Evolutionary conservation across 139 green algal species (phyloP).

Genomic region (Chlamydomonas schloesseri): DNA sequence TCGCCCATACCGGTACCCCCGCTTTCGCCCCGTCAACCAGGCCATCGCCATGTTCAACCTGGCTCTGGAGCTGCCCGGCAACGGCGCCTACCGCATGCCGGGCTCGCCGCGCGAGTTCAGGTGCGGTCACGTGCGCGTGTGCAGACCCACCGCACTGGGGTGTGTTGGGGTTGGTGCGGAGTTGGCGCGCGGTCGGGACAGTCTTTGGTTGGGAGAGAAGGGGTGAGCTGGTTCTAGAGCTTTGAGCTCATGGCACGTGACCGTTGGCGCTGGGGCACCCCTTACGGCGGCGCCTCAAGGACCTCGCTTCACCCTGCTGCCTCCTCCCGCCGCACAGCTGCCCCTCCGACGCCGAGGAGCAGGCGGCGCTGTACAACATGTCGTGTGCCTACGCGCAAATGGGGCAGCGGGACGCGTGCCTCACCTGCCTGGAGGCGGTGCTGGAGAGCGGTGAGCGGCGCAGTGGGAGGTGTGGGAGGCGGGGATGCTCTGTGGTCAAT

Average conservation of each 20-base stretch:
- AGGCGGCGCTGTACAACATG: constrained; percentile 81
- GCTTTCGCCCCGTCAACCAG: neutral
- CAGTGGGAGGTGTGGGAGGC: no score
- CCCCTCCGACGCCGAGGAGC: constrained; percentile 77
- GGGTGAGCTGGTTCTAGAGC: no score
- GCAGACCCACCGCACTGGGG: no score
- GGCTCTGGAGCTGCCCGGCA: constrained; percentile 76
- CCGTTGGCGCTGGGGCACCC: no score
- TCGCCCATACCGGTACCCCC: neutral
- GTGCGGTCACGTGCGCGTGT: constrained; percentile 13
- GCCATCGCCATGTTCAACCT: constrained; percentile 77
- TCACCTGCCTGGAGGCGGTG: constrained; percentile 76
- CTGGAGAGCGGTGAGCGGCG: constrained; percentile 67
- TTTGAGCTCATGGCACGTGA: no score
- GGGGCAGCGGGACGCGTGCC: constrained; percentile 52
- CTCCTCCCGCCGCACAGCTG: constrained; percentile 55
- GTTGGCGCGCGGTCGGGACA: no score
- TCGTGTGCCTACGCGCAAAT: constrained; percentile 70
- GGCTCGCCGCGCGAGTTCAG: constrained; percentile 65
- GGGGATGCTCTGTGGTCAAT: no score
- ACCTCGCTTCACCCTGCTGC: no score
- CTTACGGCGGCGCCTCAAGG: no score
- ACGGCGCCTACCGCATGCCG: constrained; percentile 62
- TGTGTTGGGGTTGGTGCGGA: no score
- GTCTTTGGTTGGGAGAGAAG: no score